phyloP scores from a whole-genome alignment of 768 basidiomycete species.

The Suillus americanus region DNA sequence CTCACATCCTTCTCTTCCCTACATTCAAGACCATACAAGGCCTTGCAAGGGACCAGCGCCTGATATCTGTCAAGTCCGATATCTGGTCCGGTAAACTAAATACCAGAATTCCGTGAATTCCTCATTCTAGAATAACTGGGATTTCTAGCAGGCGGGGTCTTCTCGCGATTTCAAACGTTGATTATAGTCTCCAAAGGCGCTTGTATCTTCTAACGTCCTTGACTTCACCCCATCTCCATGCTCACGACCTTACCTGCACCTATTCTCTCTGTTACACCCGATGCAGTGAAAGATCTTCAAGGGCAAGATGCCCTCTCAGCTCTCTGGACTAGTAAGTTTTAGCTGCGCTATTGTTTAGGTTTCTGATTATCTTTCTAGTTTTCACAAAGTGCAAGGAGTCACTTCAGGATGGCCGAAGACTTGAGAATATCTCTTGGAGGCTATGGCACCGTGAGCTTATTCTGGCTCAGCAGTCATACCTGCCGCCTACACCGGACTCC shows the following conservation, averaged over 20 bases:
- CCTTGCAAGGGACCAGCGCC: not conserved
- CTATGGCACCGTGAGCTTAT: conserved; percentile 73
- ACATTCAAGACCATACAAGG: not conserved
- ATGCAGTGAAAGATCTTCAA: conserved; percentile 67
- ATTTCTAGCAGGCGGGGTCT: conserved; percentile 13
- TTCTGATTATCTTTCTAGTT: conserved; percentile 43
- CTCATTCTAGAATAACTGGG: conserved; percentile 11
- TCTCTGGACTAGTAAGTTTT: conserved; percentile 63
- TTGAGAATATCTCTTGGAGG: conserved; percentile 89
- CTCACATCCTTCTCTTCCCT: conserved; percentile 3
- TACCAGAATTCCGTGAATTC: conserved; percentile 12
- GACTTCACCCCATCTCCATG: conserved; percentile 35
- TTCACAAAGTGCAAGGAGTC: conserved; percentile 83
- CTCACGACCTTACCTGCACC: conserved; percentile 55
- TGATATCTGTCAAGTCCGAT: not conserved
- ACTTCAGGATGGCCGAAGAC: conserved; percentile 73
- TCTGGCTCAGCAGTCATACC: conserved; percentile 29
- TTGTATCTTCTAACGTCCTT: conserved; percentile 14
- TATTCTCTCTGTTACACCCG: conserved; percentile 63
- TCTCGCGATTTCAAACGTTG: conserved; percentile 17
- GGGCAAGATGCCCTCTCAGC: conserved; percentile 63
- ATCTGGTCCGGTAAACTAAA: not conserved
- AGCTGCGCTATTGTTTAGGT: conserved; percentile 7
- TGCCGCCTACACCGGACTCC: conserved; percentile 30
- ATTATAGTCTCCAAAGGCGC: conserved; percentile 20